These are phyloP conservation scores for Daldinia concentrica DNA, from an alignment of 495 filamentous ascomycete species.

Conservation along the genomic window DNA sequence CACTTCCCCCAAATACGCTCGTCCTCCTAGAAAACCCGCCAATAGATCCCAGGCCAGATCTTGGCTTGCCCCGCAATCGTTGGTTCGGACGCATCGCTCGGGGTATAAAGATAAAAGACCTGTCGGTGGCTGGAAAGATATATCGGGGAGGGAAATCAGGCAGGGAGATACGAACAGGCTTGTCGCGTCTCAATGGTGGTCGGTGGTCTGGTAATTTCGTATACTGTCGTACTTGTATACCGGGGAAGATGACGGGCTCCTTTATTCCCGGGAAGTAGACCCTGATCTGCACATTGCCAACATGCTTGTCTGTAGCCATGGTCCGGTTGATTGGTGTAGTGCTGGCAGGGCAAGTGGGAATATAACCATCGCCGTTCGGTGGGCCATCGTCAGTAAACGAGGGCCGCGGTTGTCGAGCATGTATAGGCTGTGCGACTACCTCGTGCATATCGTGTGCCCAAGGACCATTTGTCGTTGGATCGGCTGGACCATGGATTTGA, in stretches of 20 bases:
- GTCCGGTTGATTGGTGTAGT: slow-evolving; percentile 64
- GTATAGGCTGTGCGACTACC: slow-evolving; percentile 64
- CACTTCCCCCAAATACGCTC: slow-evolving; percentile 75
- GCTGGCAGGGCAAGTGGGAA: slow-evolving; percentile 55
- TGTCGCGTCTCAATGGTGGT: slow-evolving; percentile 93
- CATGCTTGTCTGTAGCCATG: slow-evolving; percentile 64
- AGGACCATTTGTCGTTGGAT: slow-evolving; percentile 70
- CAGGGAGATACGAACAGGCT: slow-evolving; percentile 93
- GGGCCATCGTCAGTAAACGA: slow-evolving; percentile 52
- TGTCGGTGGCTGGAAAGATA: slow-evolving; percentile 86
- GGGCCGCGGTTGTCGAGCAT: slow-evolving; percentile 49
- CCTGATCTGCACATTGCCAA: slow-evolving; percentile 84
- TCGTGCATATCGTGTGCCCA: slow-evolving; percentile 99
- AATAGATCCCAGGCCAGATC: slow-evolving; percentile 70
- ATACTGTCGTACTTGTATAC: slow-evolving; percentile 82
- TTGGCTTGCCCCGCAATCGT: slow-evolving; percentile 75
- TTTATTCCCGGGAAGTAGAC: slow-evolving; percentile 81
- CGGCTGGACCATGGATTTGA: slow-evolving; percentile 57
- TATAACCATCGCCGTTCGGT: slow-evolving; percentile 57
- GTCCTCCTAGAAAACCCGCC: slow-evolving; percentile 76
- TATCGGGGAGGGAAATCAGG: slow-evolving; percentile 80
- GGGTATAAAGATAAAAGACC: slow-evolving; percentile 98
- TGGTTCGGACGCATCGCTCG: slow-evolving; percentile 92
- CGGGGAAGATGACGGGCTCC: slow-evolving; percentile 72
- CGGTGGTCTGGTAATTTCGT: slow-evolving; percentile 94